Percentiles rank a stretch among this genome's conserved stretches.
Evolutionary conservation across 2,329 filamentous ascomycete genomes (phyloP).

Genomic region (Phaeosphaeriaceae sp.): DNA sequence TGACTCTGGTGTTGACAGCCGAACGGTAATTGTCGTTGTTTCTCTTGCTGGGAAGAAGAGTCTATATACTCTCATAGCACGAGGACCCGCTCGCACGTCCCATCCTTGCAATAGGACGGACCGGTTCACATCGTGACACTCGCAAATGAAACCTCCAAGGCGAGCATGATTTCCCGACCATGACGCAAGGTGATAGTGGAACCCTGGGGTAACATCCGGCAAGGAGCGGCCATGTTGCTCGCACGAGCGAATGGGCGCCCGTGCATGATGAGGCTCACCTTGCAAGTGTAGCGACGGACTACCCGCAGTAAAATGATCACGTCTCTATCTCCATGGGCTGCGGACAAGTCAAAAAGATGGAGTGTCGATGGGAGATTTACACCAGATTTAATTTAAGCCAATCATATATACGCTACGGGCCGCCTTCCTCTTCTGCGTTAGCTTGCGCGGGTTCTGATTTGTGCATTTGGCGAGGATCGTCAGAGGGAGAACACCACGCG

Average conservation of each 20-base stretch:
- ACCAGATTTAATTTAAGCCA: conserved; percentile 23
- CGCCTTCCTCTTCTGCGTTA: conserved; percentile 25
- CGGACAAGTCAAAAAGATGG: conserved; percentile 21
- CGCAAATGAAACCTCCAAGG: neutral
- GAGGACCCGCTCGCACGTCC: neutral
- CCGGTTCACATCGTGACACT: neutral
- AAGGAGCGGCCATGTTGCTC: conserved; percentile 22
- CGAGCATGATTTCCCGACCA: neutral
- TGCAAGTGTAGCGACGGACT: conserved; percentile 13
- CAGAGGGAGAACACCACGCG: conserved; percentile 7
- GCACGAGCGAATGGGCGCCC: conserved; percentile 20
- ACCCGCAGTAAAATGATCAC: conserved; percentile 12
- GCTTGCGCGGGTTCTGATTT: conserved; percentile 14
- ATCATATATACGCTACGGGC: conserved; percentile 11
- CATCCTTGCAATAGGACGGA: neutral
- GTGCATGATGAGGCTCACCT: conserved; percentile 19
- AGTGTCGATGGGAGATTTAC: conserved; percentile 19
- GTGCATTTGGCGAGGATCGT: neutral
- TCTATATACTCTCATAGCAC: neutral
- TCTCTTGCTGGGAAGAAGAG: neutral
- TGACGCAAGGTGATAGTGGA: neutral
- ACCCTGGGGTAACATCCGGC: neutral
- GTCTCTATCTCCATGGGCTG: too few relatives aligned
- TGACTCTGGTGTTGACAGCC: conserved; percentile 2
- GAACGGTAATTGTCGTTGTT: neutral